Evolutionary conservation across 163 green algal species (phyloP).

Genomic region (Scenedesmus sp.): DNA sequence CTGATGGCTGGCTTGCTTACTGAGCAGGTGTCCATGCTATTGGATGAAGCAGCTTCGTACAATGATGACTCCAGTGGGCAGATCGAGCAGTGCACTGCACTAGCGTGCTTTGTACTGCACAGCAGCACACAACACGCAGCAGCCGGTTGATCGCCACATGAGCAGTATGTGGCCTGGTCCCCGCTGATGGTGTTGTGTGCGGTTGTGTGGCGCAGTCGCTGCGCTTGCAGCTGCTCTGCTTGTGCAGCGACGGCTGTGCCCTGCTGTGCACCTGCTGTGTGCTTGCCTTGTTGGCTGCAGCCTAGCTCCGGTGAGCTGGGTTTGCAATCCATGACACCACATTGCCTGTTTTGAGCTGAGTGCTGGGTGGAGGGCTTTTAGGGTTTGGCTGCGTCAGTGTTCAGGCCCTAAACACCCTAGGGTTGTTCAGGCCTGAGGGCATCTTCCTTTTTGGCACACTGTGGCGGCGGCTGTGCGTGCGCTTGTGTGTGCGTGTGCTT

Average conservation of each 20-base stretch:
- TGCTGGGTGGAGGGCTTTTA: too few species aligned
- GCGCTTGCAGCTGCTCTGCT: not conserved
- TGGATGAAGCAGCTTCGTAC: too few species aligned
- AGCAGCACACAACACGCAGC: not conserved
- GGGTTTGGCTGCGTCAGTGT: too few species aligned
- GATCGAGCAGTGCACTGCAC: not conserved
- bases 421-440: too few species aligned
- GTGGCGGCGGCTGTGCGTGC: too few species aligned
- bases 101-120: not conserved
- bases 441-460: too few species aligned
- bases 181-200: not conserved
- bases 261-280: not conserved
- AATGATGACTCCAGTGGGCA: too few species aligned
- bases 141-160: not conserved
- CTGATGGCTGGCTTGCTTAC: not conserved
- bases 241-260: not conserved
- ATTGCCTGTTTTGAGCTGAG: too few species aligned
- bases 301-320: too few species aligned
- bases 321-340: too few species aligned
- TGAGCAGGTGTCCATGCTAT: not conserved
- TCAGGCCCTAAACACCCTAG: too few species aligned
- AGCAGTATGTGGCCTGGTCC: conserved; percentile 6
- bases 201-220: not conserved
- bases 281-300: not conserved
- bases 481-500: too few species aligned